Evolutionary conservation across 441 rosid genomes (phyloP).

Genomic region (Aquilaria agallochum): DNA sequence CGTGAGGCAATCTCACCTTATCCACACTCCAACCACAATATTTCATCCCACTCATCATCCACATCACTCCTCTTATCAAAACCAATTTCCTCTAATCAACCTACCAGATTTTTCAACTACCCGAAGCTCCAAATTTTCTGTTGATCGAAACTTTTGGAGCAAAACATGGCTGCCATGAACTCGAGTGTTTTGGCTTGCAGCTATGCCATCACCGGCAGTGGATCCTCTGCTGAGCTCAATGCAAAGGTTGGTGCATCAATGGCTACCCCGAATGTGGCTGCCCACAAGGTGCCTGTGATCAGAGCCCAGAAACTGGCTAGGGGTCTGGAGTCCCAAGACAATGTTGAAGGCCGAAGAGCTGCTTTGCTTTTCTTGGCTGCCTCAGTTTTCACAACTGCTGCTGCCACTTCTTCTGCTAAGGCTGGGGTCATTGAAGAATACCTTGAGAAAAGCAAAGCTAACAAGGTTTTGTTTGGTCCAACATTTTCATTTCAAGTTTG

Average conservation of each 20-base stretch:
- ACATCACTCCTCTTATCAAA: slow-evolving; percentile 37
- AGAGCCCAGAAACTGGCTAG: slow-evolving; percentile 43
- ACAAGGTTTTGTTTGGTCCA: slow-evolving; percentile 56
- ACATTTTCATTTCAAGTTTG: neutral
- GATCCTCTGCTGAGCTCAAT: slow-evolving; percentile 48
- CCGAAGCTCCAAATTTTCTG: neutral
- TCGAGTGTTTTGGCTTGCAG: slow-evolving; percentile 83
- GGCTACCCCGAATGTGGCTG: slow-evolving; percentile 28
- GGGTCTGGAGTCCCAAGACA: slow-evolving; percentile 26
- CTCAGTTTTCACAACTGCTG: slow-evolving; percentile 61
- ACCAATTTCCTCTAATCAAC: slow-evolving; percentile 11
- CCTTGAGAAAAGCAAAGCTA: slow-evolving; percentile 90
- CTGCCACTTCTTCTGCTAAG: slow-evolving; percentile 57
- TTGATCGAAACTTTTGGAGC: slow-evolving; percentile 4
- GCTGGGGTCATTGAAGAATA: slow-evolving; percentile 88
- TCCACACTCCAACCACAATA: slow-evolving; percentile 85
- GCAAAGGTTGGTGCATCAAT: slow-evolving; percentile 47
- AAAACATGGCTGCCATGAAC: slow-evolving; percentile 69
- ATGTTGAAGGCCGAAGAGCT: slow-evolving; percentile 63
- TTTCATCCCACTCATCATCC: slow-evolving; percentile 43
- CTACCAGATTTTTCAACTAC: neutral
- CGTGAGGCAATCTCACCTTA: slow-evolving; percentile 86
- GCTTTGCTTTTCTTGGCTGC: slow-evolving; percentile 69
- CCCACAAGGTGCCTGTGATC: slow-evolving; percentile 56
- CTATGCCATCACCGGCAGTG: slow-evolving; percentile 61